Percentiles rank a stretch among this genome's conserved stretches.
Conservation (phyloP, 2,329 filamentous ascomycete species). For the Raffaelea ambrosiae region DNA sequence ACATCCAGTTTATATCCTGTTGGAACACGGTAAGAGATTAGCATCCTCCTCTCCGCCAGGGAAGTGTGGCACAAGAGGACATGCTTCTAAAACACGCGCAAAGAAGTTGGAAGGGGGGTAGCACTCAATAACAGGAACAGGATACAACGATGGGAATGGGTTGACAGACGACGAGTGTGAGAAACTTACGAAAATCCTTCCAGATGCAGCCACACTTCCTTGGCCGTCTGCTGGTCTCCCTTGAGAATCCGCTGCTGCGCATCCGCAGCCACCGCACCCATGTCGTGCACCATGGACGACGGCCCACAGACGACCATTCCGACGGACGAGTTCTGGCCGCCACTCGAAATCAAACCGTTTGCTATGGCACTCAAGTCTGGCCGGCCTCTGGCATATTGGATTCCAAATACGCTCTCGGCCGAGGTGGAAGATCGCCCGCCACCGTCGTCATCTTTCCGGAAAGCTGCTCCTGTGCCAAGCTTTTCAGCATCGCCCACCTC, state of each 20-base stretch:
- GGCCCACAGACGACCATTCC: conserved; percentile 7
- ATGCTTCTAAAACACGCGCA: too few species aligned
- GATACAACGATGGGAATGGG: too few species aligned
- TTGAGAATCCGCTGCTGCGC: conserved; percentile 6
- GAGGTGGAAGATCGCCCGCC: too few species aligned
- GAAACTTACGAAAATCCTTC: conserved; percentile 6
- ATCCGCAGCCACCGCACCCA: background rate
- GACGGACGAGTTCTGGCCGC: background rate
- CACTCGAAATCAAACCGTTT: background rate
- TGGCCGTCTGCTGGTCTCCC: background rate
- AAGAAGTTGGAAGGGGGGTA: too few species aligned
- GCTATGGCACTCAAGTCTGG: background rate
- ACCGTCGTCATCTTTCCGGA: background rate
- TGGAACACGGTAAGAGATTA: too few species aligned
- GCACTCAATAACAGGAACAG: too few species aligned
- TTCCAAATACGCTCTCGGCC: too few species aligned
- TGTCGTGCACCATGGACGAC: conserved; percentile 6
- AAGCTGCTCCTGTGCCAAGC: background rate
- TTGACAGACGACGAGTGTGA: too few species aligned
- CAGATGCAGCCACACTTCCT: conserved; percentile 9
- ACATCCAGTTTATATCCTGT: too few species aligned
- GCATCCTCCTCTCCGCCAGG: too few species aligned
- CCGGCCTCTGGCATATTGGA: too few species aligned
- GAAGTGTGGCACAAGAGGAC: too few species aligned
- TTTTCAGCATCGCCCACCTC: background rate